Evolutionary conservation across 2,329 filamentous ascomycete genomes (phyloP), one percentile per base, ranked within the genome.

Genomic region (Xylariales sp.): DNA sequence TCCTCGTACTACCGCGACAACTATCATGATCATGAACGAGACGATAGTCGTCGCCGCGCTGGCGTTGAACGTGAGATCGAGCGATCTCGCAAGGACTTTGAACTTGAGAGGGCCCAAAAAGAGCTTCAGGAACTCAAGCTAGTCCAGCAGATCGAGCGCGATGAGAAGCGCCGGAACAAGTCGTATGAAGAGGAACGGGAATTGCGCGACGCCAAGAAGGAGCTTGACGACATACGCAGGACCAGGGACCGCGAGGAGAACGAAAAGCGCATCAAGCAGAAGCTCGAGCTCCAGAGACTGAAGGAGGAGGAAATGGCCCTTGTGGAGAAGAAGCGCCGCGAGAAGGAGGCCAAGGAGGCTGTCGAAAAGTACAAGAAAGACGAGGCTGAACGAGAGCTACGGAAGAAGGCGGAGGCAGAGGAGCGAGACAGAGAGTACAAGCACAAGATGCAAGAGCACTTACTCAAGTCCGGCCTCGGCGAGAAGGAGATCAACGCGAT

Each of bases 401-500:
- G 61, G 49, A 71, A 75, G 47, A 64, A 66, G 47, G 66, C 69
- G 44, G 68, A 72, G 42, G 67, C 65, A 40, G 73, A 73, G 44
- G 56, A 66, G 44, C 64, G 62, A 29, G 74, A 82, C 34, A 66
- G 64, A 46, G 70, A 80, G 51, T 80, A 77, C 50, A 69, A 74
- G 53, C 64, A 65, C 19, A 70, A 73, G 29, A 61, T 83, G 34
- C 73, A 76, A 51, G 74, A 80, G 48, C 71, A 80, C 37, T 62
- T 84, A 27, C 60, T 75, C 44, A 72, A 73, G 36, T 75, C 78
- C 2, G 79, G 80, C 3, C 63, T 83, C 31, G 71, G 74, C 51
- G 76, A 80, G 51, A 71, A 73, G 49, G 70, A 74, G 46, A 81
- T 83, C 49, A 63, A 69, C 31, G 76, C 76, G 15, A 75, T 83